phyloP scores from a whole-genome alignment of 1,284 basidiomycete genomes.

The Cryptococcus jaspeensis region DNA sequence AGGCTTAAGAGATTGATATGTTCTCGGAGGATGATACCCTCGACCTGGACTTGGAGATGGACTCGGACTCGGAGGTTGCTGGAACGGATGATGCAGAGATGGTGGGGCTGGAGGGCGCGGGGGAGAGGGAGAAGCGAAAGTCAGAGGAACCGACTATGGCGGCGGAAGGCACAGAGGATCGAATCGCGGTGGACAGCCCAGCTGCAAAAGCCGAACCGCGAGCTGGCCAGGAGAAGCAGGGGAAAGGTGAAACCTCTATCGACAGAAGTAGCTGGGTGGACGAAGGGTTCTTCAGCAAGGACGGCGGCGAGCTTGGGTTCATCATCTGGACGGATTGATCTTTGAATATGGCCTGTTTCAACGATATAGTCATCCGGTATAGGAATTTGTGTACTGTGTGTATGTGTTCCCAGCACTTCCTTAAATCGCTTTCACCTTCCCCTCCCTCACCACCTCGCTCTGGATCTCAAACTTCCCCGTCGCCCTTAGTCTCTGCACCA shows the following conservation, averaged over 20 bases:
- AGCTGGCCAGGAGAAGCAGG: not conserved
- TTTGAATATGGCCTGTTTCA: not conserved
- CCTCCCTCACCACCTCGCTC: conserved; percentile 19
- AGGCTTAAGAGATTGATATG: no score
- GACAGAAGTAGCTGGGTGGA: conserved; percentile 9
- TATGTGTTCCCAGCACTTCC: not conserved
- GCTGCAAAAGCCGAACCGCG: no score
- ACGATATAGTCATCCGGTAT: no score
- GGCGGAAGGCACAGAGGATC: not conserved
- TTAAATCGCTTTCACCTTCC: not conserved
- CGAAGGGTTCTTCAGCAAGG: conserved; percentile 21
- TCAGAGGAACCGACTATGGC: not conserved
- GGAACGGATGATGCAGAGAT: conserved; percentile 7
- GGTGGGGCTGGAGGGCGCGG: not conserved
- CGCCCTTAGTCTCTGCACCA: conserved; percentile 62
- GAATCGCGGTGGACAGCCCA: conserved; percentile 5
- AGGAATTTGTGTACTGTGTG: not conserved
- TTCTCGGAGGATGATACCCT: no score
- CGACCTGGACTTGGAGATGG: not conserved
- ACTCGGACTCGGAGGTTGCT: conserved; percentile 12
- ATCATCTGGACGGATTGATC: conserved; percentile 31
- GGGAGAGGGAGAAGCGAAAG: not conserved
- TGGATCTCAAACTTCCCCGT: conserved; percentile 28
- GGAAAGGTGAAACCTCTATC: conserved; percentile 2
- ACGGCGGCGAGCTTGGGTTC: conserved; percentile 30